Percentiles rank a stretch among this genome's conserved stretches.
Conservation (phyloP, 805 yeast genomes). For the Yamadazyma sp. region DNA sequence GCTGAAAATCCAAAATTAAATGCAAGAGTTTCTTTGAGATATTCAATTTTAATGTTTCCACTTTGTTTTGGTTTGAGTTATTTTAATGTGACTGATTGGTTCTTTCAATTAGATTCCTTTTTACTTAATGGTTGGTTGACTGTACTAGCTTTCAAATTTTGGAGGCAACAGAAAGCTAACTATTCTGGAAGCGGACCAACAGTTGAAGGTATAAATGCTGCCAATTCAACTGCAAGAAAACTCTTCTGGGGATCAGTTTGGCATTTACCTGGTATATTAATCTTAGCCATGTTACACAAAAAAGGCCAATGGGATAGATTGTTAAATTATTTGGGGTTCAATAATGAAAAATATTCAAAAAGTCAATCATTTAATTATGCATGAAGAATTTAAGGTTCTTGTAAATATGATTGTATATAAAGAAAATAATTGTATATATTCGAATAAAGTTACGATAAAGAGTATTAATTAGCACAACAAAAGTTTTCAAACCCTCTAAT, state of each 20-base stretch:
- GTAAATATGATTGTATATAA: neutral
- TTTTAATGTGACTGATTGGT: conserved; percentile 78
- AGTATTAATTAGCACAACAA: too few relatives aligned
- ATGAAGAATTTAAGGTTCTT: neutral
- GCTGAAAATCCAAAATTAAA: conserved; percentile 87
- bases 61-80: conserved; percentile 80
- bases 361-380: neutral
- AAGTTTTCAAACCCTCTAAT: too few relatives aligned
- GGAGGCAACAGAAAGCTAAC: conserved; percentile 75
- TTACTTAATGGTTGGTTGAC: conserved; percentile 84
- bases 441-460: too few relatives aligned
- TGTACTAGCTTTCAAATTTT: conserved; percentile 74
- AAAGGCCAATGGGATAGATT: conserved; percentile 86
- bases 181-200: conserved; percentile 44
- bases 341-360: too few relatives aligned
- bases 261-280: conserved; percentile 87
- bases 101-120: conserved; percentile 77
- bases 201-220: conserved; percentile 54
- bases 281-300: conserved; percentile 91
- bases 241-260: conserved; percentile 93
- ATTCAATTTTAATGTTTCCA: conserved; percentile 92
- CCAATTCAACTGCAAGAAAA: conserved; percentile 72
- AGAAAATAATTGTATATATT: too few relatives aligned
- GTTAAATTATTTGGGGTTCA: conserved; percentile 25
- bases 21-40: conserved; percentile 89